Base-by-base conservation (phyloP, 257 asterid genomes). In the Salvia rosmarinus region DNA sequence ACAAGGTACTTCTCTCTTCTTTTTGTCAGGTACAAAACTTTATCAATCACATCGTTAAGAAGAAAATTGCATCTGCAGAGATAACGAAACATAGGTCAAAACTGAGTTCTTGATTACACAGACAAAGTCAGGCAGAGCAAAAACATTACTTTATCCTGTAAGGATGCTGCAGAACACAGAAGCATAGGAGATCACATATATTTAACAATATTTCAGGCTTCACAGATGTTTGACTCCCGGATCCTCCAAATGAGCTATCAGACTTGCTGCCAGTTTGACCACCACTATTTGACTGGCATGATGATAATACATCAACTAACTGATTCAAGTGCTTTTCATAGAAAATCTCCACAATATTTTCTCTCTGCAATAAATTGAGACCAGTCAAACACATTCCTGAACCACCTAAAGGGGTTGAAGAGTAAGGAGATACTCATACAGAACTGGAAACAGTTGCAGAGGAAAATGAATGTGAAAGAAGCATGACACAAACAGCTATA, bases 91-190 rank as follows among this genome's bases (percentile, higher is more conserved):
- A 56, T 11, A 30, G 61, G 11, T 58, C 65, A 58, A 64, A 66
- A 65, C 21, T 40, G 47, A 68, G 43, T 51, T 52, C 39, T 14
- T 28, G 64, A 66, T 55, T 62, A 64, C 57, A 21, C 17, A 11
- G 54, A 49, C 57, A 4, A 61, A 58, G 59, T 59, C 42, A 75
- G 43, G 39, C 47, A 28, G 63, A 61, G 54, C 58, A 40, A 79
- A 73, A 70, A 77, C 54, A 67, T 85, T 87, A 95, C 98, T 95
- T 91, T 80, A 91, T 95, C 83, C 94, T 87, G 67, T 83, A 83
- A 20, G 99, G 95, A 81, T 95, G 99, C 83, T 92, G 97, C 86
- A 89, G 71, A 54, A 95, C 89, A 56, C 97, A 95, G 82, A 89
- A 95, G 91, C 94, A 88, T 68, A 95, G 92, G 77, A 95, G 90